Evolutionary conservation across 176 grass and related monocot genomes (phyloP), one percentile per base, ranked within the genome.

Genomic region (Carex myosuroides): DNA sequence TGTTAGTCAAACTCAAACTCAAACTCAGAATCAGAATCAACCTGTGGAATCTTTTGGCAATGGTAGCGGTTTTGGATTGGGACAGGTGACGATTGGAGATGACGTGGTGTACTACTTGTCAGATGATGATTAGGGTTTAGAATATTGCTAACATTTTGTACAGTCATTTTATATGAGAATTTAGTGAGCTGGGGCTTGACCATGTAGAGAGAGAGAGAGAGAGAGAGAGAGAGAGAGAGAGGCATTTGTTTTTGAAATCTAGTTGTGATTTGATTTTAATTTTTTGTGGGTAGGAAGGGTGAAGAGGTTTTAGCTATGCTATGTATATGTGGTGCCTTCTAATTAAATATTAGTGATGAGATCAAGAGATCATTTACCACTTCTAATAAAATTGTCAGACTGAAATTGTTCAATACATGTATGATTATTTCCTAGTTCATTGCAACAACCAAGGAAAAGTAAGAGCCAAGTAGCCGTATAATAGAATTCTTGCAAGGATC

Each of bases 61-160:
- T 80, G 24, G 30, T 62, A 60, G 32, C 18, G 30, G 48, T 80
- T 61, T 56, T 8, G 30, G 48, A 62, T 61, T 56, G 21, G 78
- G 14, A 44, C 78, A 80, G 58, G 35, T 20, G 35, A 14, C 4
- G 5, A 12, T 62, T 64, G n/a, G 80, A 66, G 80, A 64, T 64
- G 80, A 2, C 2, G 80, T 82, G 14, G 80, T 82, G 80, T 82
- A 37, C 60, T 82, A 37, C 60, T 82, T 82, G 60, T 82, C 60
- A 64, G 80, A 82, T 66, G 80, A 82, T 82, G 80, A 82, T 13
- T 82, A 82, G 78, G 72, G 33, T 80, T 55, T 54, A 5, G 44
- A 54, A 24, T 75, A 75, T 75, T 29, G 13, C 71, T 30, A 13
- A 70, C 33, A 10, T 42, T 41, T 39, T 72, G 71, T 76, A 76